Base-by-base conservation (phyloP, 1,284 basidiomycete species). In the Malassezia dermatis region DNA sequence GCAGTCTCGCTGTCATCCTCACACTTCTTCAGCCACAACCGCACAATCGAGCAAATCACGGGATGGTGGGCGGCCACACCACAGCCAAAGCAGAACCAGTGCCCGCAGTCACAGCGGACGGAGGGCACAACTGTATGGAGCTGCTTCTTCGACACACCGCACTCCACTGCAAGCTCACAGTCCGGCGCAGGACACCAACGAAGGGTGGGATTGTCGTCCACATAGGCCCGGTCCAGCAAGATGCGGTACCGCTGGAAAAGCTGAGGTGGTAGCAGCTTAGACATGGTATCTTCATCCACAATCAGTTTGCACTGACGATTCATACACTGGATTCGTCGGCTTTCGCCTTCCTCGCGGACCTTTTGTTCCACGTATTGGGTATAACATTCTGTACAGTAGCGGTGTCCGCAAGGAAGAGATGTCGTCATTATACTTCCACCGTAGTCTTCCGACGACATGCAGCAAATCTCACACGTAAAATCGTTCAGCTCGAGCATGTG, bases 1-100 rank as follows among this genome's bases (percentile, higher is more conserved):
- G 90, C 89, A 21, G 93, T 98, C 79, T 98, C 94, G 63, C 86
- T 89, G 73, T 98, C 93, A 75, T 98, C 93, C 53, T 84, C 83
- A 76, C 93, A 96, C 77, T 98, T 98, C 81, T 88, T 89, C 69
- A 94, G 78, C 94, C 94, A 98, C 77, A 89, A 81, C 78, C 82
- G 86, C 65, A 90, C 88, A 24, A 94, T 84, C 10, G 78, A 80
- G 76, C 93, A 98, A 45, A 94, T 81, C 41, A 93, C 84, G 0
- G 93, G 93, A 27, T 89, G 82, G 74, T 98, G 93, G 68, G 93
- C 89, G 61, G 63, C 61, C 19, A 66, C 46, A 31, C 64, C 66
- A 40, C 73, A 75, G 4, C 69, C 73, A 48, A 75, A 75, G 52
- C 73, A 75, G 75, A 95, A 91, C 56, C 81, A 81, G 76, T 88